Percentiles rank a stretch among this genome's conserved stretches.
Conservation (phyloP, 2,329 filamentous ascomycete genomes). For the Pyricularia pennisetigena region DNA sequence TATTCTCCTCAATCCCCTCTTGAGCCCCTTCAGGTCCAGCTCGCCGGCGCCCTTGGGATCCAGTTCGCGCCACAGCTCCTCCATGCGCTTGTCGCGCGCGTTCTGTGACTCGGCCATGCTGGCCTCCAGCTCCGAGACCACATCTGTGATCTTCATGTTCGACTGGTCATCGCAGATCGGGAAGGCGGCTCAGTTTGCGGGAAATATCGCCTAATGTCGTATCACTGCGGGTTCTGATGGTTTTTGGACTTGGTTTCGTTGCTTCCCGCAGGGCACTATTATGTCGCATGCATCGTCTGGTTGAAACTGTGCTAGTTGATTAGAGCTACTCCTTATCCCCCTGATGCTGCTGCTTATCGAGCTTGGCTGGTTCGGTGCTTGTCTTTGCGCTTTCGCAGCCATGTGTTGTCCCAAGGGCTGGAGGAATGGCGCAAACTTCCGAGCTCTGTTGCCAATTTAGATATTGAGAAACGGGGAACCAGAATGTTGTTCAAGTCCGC, state of each 20-base stretch:
- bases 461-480: neutral
- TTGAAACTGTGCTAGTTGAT: neutral
- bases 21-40: conserved; percentile 74
- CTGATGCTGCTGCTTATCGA: neutral
- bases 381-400: neutral
- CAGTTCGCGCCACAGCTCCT: conserved; percentile 74
- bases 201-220: neutral
- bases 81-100: conserved; percentile 71
- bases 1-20: conserved; percentile 76
- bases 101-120: conserved; percentile 70
- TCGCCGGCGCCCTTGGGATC: conserved; percentile 68
- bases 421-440: neutral
- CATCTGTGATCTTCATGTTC: conserved; percentile 36
- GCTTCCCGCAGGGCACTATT: neutral
- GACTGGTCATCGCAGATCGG: conserved; percentile 27
- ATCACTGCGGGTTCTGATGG: neutral
- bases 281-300: neutral
- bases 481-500: neutral
- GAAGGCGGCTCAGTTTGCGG: neutral
- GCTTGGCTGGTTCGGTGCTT: neutral
- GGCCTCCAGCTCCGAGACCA: conserved; percentile 41
- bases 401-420: neutral
- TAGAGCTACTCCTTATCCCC: neutral
- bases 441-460: neutral
- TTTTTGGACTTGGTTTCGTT: neutral